Conservation (phyloP, 2,329 filamentous ascomycete genomes). For the Fusarium napiforme region DNA sequence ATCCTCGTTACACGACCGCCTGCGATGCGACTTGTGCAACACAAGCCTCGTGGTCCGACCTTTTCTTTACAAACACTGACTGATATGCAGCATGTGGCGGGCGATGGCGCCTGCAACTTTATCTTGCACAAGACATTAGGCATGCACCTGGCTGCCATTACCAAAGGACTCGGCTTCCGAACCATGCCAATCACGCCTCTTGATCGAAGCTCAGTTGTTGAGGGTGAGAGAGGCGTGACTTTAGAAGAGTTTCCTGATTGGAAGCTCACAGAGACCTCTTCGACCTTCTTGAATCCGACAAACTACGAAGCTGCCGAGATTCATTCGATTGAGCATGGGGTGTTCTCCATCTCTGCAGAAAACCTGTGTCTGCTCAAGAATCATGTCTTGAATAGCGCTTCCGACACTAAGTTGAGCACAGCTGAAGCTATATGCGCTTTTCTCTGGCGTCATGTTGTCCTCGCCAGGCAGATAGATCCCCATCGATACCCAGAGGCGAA, state of each 20-base stretch:
- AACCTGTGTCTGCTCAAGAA: background rate
- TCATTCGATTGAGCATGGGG: background rate
- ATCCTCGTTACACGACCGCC: background rate
- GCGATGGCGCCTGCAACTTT: conserved; percentile 14
- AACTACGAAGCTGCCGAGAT: background rate
- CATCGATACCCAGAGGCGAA: conserved; percentile 2
- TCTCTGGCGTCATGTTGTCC: conserved; percentile 9
- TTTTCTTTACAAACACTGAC: background rate
- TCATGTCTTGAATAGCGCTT: background rate
- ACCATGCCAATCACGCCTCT: background rate
- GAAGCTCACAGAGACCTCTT: conserved; percentile 9
- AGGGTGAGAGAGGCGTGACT: background rate
- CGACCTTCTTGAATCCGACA: conserved; percentile 3
- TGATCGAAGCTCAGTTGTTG: background rate
- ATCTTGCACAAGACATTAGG: conserved; percentile 11
- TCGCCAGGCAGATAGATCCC: background rate
- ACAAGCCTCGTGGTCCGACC: rapidly evolving
- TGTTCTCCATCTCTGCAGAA: background rate
- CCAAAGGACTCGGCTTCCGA: background rate
- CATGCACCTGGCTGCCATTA: conserved; percentile 1
- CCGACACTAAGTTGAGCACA: background rate
- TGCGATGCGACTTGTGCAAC: background rate
- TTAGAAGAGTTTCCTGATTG: background rate
- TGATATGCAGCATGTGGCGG: conserved; percentile 6
- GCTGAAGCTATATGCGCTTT: conserved; percentile 1